These are phyloP conservation scores for Friedmanniomyces simplex DNA, from an alignment of 495 filamentous ascomycete species.

Conservation along the genomic window DNA sequence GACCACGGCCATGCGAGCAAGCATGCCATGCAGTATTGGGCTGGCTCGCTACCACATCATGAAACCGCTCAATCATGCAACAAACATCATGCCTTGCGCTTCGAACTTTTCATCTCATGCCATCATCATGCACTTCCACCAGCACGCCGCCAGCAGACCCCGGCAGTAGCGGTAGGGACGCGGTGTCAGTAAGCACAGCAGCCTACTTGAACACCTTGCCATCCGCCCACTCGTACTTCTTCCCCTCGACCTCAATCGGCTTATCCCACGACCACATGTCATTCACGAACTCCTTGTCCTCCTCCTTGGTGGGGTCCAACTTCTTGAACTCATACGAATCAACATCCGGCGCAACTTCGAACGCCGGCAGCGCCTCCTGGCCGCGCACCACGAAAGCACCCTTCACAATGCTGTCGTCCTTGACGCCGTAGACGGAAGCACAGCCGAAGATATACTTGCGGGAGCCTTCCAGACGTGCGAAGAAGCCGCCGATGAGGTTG, in stretches of 20 bases:
- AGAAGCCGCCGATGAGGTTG: constrained; percentile 96
- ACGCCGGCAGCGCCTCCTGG: constrained; percentile 73
- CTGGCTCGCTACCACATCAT: not conserved
- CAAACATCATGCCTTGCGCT: not conserved
- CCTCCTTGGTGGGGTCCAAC: constrained; percentile 75
- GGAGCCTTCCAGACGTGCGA: constrained; percentile 89
- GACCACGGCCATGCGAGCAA: not conserved
- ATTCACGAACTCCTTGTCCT: constrained; percentile 74
- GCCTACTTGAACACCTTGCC: constrained; percentile 99
- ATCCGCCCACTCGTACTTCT: constrained; percentile 67
- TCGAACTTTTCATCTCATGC: not conserved
- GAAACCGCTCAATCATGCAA: not conserved
- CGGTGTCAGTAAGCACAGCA: not conserved
- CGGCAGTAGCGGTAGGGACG: not conserved
- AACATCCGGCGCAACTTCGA: constrained; percentile 92
- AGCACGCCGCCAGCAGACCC: not conserved
- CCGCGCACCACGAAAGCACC: constrained; percentile 93
- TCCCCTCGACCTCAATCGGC: constrained; percentile 64
- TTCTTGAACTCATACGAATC: constrained; percentile 95
- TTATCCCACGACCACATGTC: constrained; percentile 86
- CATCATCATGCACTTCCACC: not conserved
- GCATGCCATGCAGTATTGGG: not conserved
- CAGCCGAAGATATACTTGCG: constrained; percentile 98
- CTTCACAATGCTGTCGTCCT: constrained; percentile 76
- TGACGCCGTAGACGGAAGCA: constrained; percentile 75